phyloP scores from a whole-genome alignment of 208 protist species.

The Leptomonas seymouri region DNA sequence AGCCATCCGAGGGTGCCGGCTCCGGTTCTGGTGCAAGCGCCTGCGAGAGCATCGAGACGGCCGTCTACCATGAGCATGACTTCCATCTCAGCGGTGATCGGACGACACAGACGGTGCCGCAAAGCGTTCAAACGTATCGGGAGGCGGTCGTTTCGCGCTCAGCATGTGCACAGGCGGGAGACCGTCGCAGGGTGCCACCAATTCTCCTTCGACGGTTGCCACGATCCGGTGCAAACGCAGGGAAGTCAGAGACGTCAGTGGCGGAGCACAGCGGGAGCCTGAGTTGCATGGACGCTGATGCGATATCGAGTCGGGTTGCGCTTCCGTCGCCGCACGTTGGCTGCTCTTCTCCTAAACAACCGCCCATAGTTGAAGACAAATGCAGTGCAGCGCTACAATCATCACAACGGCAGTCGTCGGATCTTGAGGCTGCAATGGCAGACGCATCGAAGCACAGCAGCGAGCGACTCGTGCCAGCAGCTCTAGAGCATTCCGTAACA shows the following conservation, averaged over 20 bases:
- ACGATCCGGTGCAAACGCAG: not conserved
- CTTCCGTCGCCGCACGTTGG: not conserved
- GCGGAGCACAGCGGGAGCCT: not conserved
- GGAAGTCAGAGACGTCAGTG: not conserved
- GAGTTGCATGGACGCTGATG: not conserved
- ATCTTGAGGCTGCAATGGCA: too few relatives aligned
- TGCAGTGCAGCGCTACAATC: not conserved
- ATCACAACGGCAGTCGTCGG: not conserved
- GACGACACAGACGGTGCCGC: not conserved
- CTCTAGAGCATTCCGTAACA: not conserved
- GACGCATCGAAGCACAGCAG: not conserved
- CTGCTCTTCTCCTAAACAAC: slow-evolving; percentile 5
- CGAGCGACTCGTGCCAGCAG: not conserved
- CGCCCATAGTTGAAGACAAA: not conserved
- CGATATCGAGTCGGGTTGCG: not conserved
- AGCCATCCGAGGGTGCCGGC: not conserved
- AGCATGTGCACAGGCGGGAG: not conserved
- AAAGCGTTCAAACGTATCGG: not conserved
- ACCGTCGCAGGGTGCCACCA: not conserved
- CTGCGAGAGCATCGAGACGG: not conserved
- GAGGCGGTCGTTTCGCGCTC: not conserved
- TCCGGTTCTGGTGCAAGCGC: slow-evolving; percentile 2
- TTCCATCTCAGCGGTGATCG: not conserved
- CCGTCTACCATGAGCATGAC: not conserved
- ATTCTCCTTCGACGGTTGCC: not conserved